Evolutionary conservation across 805 yeast genomes (phyloP).

Genomic region (Ogataea pini): DNA sequence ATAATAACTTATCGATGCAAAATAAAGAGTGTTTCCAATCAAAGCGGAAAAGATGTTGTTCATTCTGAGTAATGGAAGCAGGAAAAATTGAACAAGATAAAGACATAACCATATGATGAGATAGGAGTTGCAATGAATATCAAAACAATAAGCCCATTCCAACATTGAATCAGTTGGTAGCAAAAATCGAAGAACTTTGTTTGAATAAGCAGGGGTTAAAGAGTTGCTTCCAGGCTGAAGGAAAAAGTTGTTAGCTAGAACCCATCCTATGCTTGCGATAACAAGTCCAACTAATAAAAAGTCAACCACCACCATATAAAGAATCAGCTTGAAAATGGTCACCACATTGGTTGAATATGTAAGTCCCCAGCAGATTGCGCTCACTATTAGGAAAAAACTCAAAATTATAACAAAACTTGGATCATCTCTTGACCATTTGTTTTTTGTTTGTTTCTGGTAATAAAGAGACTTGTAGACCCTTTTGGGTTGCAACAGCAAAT

Average conservation of each 20-base stretch:
- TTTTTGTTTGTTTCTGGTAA: conserved; percentile 76
- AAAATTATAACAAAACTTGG: conserved; percentile 82
- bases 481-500: conserved; percentile 71
- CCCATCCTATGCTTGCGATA: conserved; percentile 74
- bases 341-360: conserved; percentile 67
- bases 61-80: conserved; percentile 69
- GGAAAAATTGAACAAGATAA: conserved; percentile 71
- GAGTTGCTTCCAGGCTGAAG: conserved; percentile 18
- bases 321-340: conserved; percentile 63
- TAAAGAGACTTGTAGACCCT: conserved; percentile 80
- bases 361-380: conserved; percentile 90
- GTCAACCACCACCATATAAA: conserved; percentile 85
- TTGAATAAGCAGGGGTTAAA: conserved; percentile 11
- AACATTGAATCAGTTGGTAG: conserved; percentile 43
- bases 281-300: conserved; percentile 70
- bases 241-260: conserved; percentile 64
- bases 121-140: conserved; percentile 90
- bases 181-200: conserved; percentile 31
- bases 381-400: conserved; percentile 61
- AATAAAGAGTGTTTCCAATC: conserved; percentile 77
- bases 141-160: conserved; percentile 96
- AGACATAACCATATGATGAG: conserved; percentile 74
- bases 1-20: conserved; percentile 73
- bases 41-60: conserved; percentile 67
- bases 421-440: conserved; percentile 87